Conservation (phyloP, 768 basidiomycete genomes). For the Termitomyces eurrhizus region DNA sequence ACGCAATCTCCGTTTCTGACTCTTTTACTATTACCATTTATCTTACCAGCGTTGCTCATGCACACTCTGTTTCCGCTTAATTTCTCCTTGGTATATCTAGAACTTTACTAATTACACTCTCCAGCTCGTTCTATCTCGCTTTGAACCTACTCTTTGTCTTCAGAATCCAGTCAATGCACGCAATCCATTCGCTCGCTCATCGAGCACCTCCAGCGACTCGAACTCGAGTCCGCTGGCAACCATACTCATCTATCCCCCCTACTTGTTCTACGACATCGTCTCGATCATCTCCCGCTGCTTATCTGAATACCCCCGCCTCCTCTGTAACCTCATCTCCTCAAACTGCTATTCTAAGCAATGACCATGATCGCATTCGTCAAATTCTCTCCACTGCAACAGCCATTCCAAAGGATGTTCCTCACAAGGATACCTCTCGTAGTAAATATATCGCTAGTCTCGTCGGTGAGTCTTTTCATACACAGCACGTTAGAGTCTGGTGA, state of each 20-base stretch:
- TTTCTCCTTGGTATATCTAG: slow-evolving; percentile 18
- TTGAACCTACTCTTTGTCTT: slow-evolving; percentile 26
- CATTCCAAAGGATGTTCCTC: slow-evolving; percentile 28
- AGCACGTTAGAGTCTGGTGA: slow-evolving; percentile 11
- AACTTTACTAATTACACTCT: slow-evolving; percentile 18
- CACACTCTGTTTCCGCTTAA: slow-evolving; percentile 31
- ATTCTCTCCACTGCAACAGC: slow-evolving; percentile 19
- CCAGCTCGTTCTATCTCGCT: slow-evolving; percentile 23
- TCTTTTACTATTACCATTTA: slow-evolving; percentile 15
- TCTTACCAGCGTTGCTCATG: slow-evolving; percentile 28
- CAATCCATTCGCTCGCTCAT: slow-evolving; percentile 56
- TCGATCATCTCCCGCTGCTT: slow-evolving; percentile 37
- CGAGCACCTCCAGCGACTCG: slow-evolving; percentile 67
- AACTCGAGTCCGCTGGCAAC: slow-evolving; percentile 76
- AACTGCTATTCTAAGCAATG: slow-evolving; percentile 27
- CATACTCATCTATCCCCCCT: slow-evolving; percentile 51
- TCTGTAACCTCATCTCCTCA: slow-evolving; percentile 48
- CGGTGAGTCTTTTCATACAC: slow-evolving; percentile 44
- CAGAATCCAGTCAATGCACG: slow-evolving; percentile 33
- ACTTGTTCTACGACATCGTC: slow-evolving; percentile 34
- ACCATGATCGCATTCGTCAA: slow-evolving; percentile 27
- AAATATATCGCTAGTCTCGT: slow-evolving; percentile 68
- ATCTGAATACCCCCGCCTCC: slow-evolving; percentile 57
- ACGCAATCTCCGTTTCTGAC: slow-evolving; percentile 16
- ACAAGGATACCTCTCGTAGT: slow-evolving; percentile 45